Conservation (phyloP, 352 stramenopile species). For the Globisporangium viniferum region DNA sequence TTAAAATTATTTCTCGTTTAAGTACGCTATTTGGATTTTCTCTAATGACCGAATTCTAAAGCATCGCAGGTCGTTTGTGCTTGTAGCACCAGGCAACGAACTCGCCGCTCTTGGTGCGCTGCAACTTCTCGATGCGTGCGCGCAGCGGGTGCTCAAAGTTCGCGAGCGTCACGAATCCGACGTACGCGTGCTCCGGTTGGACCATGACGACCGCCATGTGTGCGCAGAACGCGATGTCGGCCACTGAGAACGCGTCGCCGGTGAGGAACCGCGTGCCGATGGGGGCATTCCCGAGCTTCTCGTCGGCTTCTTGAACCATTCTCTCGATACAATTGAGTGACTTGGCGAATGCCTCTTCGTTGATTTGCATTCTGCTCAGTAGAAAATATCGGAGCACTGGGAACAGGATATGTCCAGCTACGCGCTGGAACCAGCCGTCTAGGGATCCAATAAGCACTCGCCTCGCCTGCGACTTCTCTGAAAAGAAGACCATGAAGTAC, state of each 20-base stretch:
- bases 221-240: slow-evolving; percentile 47
- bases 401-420: slow-evolving; percentile 14
- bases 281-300: slow-evolving; percentile 28
- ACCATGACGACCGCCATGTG: slow-evolving; percentile 36
- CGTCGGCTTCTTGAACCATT: slow-evolving; percentile 19
- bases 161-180: slow-evolving; percentile 23
- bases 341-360: slow-evolving; percentile 15
- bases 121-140: slow-evolving; percentile 24
- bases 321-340: slow-evolving; percentile 27
- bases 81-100: slow-evolving; percentile 21
- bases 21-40: background rate
- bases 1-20: background rate
- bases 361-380: slow-evolving; percentile 27
- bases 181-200: slow-evolving; percentile 31
- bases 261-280: slow-evolving; percentile 34
- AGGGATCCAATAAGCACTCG: slow-evolving; percentile 18
- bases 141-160: slow-evolving; percentile 19
- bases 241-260: slow-evolving; percentile 35
- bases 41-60: background rate
- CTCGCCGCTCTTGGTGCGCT: slow-evolving; percentile 31
- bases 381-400: slow-evolving; percentile 26
- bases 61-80: background rate
- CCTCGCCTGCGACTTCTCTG: slow-evolving; percentile 15
- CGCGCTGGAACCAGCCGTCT: slow-evolving; percentile 12
- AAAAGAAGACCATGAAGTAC: slow-evolving; percentile 28